Evolutionary conservation across 108 stramenopile species (phyloP), one percentile per base, ranked within the genome.

Genomic region (Stephanodiscus triporus): DNA sequence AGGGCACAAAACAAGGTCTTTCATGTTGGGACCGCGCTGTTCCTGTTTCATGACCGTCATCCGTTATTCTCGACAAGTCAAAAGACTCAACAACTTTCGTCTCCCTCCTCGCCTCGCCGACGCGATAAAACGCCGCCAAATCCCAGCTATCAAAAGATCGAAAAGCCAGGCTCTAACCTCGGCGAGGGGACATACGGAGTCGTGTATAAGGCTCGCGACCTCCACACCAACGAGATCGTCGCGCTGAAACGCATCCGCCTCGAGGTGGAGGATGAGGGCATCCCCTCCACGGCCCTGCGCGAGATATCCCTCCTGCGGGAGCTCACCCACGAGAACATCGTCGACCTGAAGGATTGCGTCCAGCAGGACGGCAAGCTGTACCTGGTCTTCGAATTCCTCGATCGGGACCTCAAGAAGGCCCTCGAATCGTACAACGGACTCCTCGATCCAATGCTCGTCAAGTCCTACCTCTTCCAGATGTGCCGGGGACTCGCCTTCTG

Each of bases 211-310:
- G 94, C 94, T 20, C 78, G 84, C 10, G 94, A 98, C 74, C 80
- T 84, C 27, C 76, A 86, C 50, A 98, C 95, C 8, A 90, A 92
- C 67, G 95, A 95, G 76, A 96, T 98, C 77, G 95, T 98, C 58
- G 99, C 99, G 10, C 84, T 99, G 48, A 99, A 99, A 69, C 95
- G 97, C 61, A 97, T 97, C 73, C 89, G 96, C 10, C 82, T 98
- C 29, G 98, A 98, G 78, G 87, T 97, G 20, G 98, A 98, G 85
- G 99, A 99, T 68, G 99, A 99, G 72, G 99, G 99, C 27, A 97
- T 99, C 73, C 99, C 99, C 29, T 97, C 95, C 61, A 99, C 99
- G 37, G 97, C 99, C 8, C 84, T 99, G 17, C 89, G 99, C 47
- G 99, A 99, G 75, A 99, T 98, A 51, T 89, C 89, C 34, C 87